phyloP scores from a whole-genome alignment of 2,329 filamentous ascomycete genomes.

The Penicillium sp. region DNA sequence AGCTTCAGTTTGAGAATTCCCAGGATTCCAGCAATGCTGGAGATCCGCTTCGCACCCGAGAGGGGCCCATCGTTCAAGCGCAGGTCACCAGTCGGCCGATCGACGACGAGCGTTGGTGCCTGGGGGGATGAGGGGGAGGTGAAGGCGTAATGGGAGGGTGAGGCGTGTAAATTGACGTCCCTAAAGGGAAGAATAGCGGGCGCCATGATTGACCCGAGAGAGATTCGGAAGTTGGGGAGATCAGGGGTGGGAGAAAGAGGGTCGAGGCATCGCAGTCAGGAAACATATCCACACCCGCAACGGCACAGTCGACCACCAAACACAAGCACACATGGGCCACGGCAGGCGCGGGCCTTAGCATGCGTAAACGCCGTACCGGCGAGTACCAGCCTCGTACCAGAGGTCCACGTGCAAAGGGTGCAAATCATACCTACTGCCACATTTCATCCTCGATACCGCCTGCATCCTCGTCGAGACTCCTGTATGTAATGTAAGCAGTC shows the following conservation, averaged over 20 bases:
- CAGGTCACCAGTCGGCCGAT: constrained; percentile 87
- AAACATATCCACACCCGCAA: too few species aligned
- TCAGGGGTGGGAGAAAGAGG: constrained; percentile 11
- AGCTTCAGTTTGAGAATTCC: constrained; percentile 91
- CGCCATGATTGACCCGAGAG: constrained; percentile 35
- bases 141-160: constrained; percentile 90
- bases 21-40: constrained; percentile 90
- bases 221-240: constrained; percentile 6
- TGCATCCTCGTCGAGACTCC: too few species aligned
- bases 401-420: too few species aligned
- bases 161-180: constrained; percentile 95
- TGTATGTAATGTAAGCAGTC: too few species aligned
- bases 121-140: constrained; percentile 91
- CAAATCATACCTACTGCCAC: too few species aligned
- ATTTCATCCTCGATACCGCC: too few species aligned
- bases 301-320: too few species aligned
- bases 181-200: constrained; percentile 66
- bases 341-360: constrained; percentile 10
- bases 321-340: too few species aligned
- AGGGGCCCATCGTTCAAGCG: constrained; percentile 77
- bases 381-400: too few species aligned
- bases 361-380: constrained; percentile 2
- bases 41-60: constrained; percentile 75
- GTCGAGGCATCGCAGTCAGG: too few species aligned
- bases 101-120: constrained; percentile 81